Evolutionary conservation across 164 flowering plant species (phyloP).

Genomic region (Vitis amurensis): DNA sequence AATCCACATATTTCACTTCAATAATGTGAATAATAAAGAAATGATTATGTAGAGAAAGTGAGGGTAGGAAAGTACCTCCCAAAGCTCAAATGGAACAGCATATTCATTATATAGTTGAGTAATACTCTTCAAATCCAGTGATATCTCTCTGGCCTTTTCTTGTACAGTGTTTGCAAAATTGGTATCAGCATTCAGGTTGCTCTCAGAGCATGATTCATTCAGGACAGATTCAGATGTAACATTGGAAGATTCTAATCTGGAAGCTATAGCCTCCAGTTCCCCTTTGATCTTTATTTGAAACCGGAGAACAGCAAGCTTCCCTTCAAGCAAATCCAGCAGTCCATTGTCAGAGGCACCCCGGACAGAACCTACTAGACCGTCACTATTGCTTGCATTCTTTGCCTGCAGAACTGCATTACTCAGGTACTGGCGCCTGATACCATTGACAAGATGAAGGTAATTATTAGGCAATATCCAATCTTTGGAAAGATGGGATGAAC

Average conservation of each 20-base stretch:
- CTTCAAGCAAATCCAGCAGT: constrained; percentile 87
- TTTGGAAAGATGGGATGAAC: not conserved
- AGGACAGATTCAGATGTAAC: constrained; percentile 39
- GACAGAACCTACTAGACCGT: constrained; percentile 46
- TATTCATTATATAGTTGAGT: constrained; percentile 94
- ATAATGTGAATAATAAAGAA: not conserved
- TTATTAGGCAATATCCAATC: constrained; percentile 1
- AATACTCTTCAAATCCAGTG: constrained; percentile 86
- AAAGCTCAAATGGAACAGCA: constrained; percentile 96
- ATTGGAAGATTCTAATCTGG: constrained; percentile 47
- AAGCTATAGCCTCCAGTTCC: constrained; percentile 65
- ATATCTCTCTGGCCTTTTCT: constrained; percentile 80
- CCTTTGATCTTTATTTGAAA: constrained; percentile 92
- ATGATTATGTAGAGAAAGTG: not conserved
- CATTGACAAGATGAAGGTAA: constrained; percentile 13
- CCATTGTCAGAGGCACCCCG: constrained; percentile 66
- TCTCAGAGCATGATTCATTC: constrained; percentile 44
- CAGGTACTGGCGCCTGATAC: constrained; percentile 80
- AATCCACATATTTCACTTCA: too few relatives aligned
- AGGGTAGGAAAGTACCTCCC: constrained; percentile 68
- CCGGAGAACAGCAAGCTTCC: constrained; percentile 90
- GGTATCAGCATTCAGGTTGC: constrained; percentile 29
- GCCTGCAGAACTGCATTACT: constrained; percentile 98
- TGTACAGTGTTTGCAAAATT: constrained; percentile 41
- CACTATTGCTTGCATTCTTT: constrained; percentile 69